Evolutionary conservation across 116 monocot species (phyloP).

Genomic region (Iris pallida): DNA sequence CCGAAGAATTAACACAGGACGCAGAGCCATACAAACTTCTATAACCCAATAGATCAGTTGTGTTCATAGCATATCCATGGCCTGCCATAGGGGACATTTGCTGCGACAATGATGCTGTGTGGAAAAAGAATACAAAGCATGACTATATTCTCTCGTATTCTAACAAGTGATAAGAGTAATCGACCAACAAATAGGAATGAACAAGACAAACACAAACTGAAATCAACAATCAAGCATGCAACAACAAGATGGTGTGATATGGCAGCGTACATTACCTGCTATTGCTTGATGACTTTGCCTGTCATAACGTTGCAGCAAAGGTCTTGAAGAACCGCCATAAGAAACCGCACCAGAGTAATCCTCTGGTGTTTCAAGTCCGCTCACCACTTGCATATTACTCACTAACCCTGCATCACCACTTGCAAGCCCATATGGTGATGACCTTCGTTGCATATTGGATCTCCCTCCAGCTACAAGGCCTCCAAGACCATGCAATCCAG

Average conservation of each 20-base stretch:
- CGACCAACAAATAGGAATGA: background rate
- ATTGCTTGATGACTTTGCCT: conserved; percentile 35
- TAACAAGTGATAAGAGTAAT: background rate
- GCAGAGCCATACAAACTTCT: conserved; percentile 34
- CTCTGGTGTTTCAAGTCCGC: conserved; percentile 35
- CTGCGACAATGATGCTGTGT: conserved; percentile 29
- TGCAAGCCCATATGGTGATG: conserved; percentile 23
- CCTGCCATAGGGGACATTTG: conserved; percentile 24
- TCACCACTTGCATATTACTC: conserved; percentile 45
- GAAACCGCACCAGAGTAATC: conserved; percentile 22
- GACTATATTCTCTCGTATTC: background rate
- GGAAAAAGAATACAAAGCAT: background rate
- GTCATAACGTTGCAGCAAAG: conserved; percentile 37
- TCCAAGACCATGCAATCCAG: conserved; percentile 16
- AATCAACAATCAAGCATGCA: background rate
- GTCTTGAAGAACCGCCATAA: conserved; percentile 37
- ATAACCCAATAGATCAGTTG: conserved; percentile 23
- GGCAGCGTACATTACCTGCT: conserved; percentile 23
- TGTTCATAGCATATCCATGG: conserved; percentile 38
- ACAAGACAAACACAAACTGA: background rate
- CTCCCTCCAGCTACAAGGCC: conserved; percentile 16
- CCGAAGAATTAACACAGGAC: conserved; percentile 28
- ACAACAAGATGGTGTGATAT: background rate
- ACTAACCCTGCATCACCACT: conserved; percentile 29
- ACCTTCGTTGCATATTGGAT: conserved; percentile 27